Conservation (phyloP, 2,329 filamentous ascomycete genomes). For the Penicillium sp. region DNA sequence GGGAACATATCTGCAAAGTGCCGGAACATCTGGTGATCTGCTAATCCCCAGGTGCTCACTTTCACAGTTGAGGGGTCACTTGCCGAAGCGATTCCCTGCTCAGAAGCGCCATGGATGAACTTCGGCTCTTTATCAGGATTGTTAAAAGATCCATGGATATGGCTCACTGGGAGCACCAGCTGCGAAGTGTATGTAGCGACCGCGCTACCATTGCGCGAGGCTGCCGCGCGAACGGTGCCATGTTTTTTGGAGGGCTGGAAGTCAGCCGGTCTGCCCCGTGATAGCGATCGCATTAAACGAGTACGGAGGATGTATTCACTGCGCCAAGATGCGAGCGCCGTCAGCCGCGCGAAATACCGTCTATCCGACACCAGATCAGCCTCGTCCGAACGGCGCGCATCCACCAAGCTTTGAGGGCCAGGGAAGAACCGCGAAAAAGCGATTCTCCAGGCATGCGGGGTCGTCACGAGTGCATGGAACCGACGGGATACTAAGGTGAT, state of each 20-base stretch:
- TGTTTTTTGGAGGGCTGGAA: conserved; percentile 54
- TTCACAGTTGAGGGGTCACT: conserved; percentile 76
- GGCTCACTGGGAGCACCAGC: conserved; percentile 74
- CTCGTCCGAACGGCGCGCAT: conserved; percentile 45
- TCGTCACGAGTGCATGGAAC: conserved; percentile 84
- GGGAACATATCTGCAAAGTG: conserved; percentile 78
- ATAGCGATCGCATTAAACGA: conserved; percentile 75
- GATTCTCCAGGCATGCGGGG: conserved; percentile 88
- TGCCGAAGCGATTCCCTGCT: conserved; percentile 73
- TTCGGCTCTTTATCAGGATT: conserved; percentile 70
- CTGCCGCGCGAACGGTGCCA: conserved; percentile 54
- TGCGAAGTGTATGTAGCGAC: conserved; percentile 85
- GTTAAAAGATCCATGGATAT: conserved; percentile 75
- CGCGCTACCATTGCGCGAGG: conserved; percentile 67
- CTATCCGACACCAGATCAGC: conserved; percentile 68
- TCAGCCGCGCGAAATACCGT: conserved; percentile 79
- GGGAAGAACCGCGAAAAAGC: conserved; percentile 91
- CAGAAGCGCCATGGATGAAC: conserved; percentile 80
- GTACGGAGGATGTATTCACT: conserved; percentile 93
- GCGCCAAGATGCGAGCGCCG: conserved; percentile 84
- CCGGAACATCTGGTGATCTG: conserved; percentile 70
- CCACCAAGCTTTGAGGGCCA: conserved; percentile 62
- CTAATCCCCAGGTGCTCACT: conserved; percentile 78
- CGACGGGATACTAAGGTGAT: conserved; percentile 84
- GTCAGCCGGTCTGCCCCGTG: conserved; percentile 71